Evolutionary conservation across 164 flowering plant species (phyloP), one percentile per base, ranked within the genome.

Genomic region (Litsea cubeba): DNA sequence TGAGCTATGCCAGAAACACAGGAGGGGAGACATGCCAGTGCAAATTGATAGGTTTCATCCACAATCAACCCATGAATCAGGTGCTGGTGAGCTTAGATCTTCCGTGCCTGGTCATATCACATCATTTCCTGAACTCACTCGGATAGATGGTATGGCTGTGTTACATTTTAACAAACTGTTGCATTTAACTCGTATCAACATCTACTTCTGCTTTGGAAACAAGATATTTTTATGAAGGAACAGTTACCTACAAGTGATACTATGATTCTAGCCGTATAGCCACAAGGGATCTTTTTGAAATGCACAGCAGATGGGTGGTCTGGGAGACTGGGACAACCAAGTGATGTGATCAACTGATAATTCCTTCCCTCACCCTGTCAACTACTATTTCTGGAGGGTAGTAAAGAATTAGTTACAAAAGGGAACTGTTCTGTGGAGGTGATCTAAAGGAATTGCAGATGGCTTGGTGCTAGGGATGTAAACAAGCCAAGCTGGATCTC

Each of bases 1-100:
- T 76, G 97, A 93, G 84, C 84, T 95, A 20, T 95, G 99, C 83
- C 85, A 86, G 83, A 90, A 86, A 71, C 84, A 87, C 77, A 82
- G 86, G 22, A 90, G 88, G 76, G 75, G 54, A 51, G 70, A 65
- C 35, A 73, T 24, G 40, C 68, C 84, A 18, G 23, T 64, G 67
- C 62, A 73, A 65, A 73, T 69, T 70, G 49, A 70, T 18, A 70
- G 50, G 28, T 23, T 73, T 50, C 30, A 74, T 67, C 60, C 26
- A 54, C 24, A 30, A 50, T 35, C 82, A 26, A 62, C 73, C 22
- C 18, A 71, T 46, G 70, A 20, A 26, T 72, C 81, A 63, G 80
- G 68, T 58, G 72, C 24, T n/a, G 62, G 24, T 70, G 82, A 81
- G 71, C 76, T 74, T 12, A 83, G 77, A 76, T 73, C 74, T 74